Percentiles rank a stretch among this genome's conserved stretches.
phyloP scores from a whole-genome alignment of 371 early-diverging fungal species.

The Apophysomyces ossiformis region DNA sequence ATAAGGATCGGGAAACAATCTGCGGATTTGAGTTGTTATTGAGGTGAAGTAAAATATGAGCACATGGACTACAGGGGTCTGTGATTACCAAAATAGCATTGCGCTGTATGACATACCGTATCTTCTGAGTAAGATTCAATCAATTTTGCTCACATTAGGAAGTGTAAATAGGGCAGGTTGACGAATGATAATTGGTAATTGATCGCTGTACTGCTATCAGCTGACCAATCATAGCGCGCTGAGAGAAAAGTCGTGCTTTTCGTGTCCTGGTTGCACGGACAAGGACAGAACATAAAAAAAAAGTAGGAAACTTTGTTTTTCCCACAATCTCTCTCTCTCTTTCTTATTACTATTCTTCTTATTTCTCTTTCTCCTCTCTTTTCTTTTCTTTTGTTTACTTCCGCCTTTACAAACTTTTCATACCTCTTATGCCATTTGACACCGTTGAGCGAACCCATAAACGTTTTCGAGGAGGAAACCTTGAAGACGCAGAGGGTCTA shows the following conservation, averaged over 20 bases:
- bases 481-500: conserved; percentile 13
- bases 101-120: conserved; percentile 8
- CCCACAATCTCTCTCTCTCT: conserved; percentile 22
- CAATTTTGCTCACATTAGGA: conserved; percentile 1
- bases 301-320: conserved; percentile 21
- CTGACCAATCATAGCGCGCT: background rate
- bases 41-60: conserved; percentile 7
- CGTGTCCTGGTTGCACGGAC: conserved; percentile 11
- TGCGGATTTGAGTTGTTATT: background rate
- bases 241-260: conserved; percentile 6
- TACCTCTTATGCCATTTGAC: conserved; percentile 31
- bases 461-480: conserved; percentile 23
- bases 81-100: conserved; percentile 10
- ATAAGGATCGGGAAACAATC: conserved; percentile 8
- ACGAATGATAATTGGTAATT: conserved; percentile 10
- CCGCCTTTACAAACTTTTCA: conserved; percentile 3
- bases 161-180: background rate
- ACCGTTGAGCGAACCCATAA: conserved; percentile 33
- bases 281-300: conserved; percentile 11
- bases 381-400: background rate
- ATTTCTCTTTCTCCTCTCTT: background rate
- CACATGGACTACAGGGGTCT: conserved; percentile 12
- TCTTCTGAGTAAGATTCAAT: conserved; percentile 10
- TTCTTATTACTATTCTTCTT: conserved; percentile 14
- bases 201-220: conserved; percentile 7